phyloP scores from a whole-genome alignment of 2,329 filamentous ascomycete species.

The Stylonectria norvegica region DNA sequence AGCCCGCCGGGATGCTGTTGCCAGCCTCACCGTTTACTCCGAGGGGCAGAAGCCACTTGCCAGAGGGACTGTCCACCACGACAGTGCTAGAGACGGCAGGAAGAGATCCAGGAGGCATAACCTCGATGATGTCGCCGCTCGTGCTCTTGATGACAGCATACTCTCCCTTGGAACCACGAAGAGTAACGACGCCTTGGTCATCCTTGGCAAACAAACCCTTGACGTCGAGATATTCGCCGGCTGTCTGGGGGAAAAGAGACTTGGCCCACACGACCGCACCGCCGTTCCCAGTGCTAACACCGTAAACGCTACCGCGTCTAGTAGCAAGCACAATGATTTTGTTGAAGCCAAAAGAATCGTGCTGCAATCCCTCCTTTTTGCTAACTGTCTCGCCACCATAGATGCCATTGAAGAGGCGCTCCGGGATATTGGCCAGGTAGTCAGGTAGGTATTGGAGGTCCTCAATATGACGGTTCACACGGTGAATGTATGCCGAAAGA shows the following conservation, averaged over 20 bases:
- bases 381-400: constrained; percentile 51
- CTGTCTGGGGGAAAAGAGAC: constrained; percentile 56
- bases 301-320: constrained; percentile 72
- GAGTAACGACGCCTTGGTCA: constrained; percentile 50
- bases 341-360: constrained; percentile 82
- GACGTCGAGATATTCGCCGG: constrained; percentile 59
- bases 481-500: constrained; percentile 79
- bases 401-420: constrained; percentile 63
- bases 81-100: constrained; percentile 40
- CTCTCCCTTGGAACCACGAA: constrained; percentile 60
- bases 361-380: constrained; percentile 47
- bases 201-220: constrained; percentile 64
- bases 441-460: constrained; percentile 75
- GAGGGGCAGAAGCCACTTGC: constrained; percentile 54
- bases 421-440: constrained; percentile 67
- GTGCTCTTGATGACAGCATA: constrained; percentile 53
- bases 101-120: constrained; percentile 34
- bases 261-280: constrained; percentile 75
- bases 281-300: constrained; percentile 70
- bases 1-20: constrained; percentile 42
- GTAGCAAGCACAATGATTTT: constrained; percentile 82
- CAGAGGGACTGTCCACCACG: constrained; percentile 49
- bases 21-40: constrained; percentile 46
- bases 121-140: constrained; percentile 50
- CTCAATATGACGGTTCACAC: constrained; percentile 73